Base-by-base conservation (phyloP, 495 filamentous ascomycete species). In the Penicillium herquei region DNA sequence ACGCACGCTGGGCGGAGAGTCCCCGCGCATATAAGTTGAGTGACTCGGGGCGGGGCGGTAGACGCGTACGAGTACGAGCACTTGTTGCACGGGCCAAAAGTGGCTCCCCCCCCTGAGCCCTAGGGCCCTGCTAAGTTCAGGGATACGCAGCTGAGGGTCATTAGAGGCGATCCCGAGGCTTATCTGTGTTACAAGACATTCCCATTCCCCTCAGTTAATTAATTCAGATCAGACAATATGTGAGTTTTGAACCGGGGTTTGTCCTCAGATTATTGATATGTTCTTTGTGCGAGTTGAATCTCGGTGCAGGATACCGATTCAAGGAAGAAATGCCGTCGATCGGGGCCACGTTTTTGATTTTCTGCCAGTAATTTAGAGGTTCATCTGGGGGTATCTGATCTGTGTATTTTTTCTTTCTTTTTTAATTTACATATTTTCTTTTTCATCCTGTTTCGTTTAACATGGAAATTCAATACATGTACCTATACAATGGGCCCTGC, bases 1-100 rank as follows among this genome's bases (percentile, higher is more conserved):
- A 61, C 64, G 57, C 63, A 66, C 18, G 55, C 48, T 35, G 49
- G 42, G 56, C 62, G 58, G 63, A 62, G 46, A 54, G 57, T 51
- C 49, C 57, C 39, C 40, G 63, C 49, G 46, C 50, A 58, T 57
- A 7, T n/a, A 43, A 16, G 7, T 8, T 14, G 53, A 30, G 16
- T 34, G 59, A 46, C 39, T 43, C 45, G 62, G 64, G 55, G 64
- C 58, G 62, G 65, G 65, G 62, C 65, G 65, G 59, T 49, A 41
- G 51, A 61, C 55, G 58, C 59, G 54, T 65, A 66, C 63, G 65
- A 68, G 60, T 68, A 68, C 65, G 65, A 68, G 13, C 26, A n/a
- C n/a, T n/a, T n/a, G 48, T 46, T 18, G 61, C 47, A 57, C 60
- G 57, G 44, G 45, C 51, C 53, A 56, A 17, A 48, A 26, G 17